A percentile compares a stretch with the other conserved stretches of the same genome.
These are phyloP conservation scores for Eucalyptus pauciflora DNA, from an alignment of 345 rosid species.

Conservation along the genomic window DNA sequence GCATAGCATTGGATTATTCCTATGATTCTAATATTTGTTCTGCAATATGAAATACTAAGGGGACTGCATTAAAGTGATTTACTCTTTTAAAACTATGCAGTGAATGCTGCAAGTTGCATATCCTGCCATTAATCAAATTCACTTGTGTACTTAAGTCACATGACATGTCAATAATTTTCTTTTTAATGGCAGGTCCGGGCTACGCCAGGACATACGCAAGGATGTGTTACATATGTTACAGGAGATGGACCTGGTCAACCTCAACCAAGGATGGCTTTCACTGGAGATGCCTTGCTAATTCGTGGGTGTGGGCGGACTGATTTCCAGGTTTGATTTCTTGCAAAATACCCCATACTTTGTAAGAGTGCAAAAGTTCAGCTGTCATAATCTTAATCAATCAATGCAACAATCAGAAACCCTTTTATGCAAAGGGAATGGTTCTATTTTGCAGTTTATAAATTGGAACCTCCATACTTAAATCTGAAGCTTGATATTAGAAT, in stretches of 20 bases:
- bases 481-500: neutral
- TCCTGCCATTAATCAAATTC: neutral
- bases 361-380: neutral
- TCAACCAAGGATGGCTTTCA: conserved; percentile 87
- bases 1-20: neutral
- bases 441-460: neutral
- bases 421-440: neutral
- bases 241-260: conserved; percentile 83
- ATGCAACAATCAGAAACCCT: neutral
- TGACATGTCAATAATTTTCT: neutral
- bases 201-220: conserved; percentile 90
- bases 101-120: neutral
- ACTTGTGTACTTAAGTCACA: neutral
- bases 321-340: conserved; percentile 50
- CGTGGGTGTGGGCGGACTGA: conserved; percentile 98
- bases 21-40: neutral
- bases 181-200: conserved; percentile 46
- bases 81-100: neutral
- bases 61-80: neutral
- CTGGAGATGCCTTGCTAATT: conserved; percentile 80
- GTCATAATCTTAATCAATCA: neutral
- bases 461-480: neutral
- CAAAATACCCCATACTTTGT: neutral
- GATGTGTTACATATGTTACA: conserved; percentile 91
- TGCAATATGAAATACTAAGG: neutral